Evolutionary conservation across 768 basidiomycete genomes (phyloP).

Genomic region (Coprinopsis sp.): DNA sequence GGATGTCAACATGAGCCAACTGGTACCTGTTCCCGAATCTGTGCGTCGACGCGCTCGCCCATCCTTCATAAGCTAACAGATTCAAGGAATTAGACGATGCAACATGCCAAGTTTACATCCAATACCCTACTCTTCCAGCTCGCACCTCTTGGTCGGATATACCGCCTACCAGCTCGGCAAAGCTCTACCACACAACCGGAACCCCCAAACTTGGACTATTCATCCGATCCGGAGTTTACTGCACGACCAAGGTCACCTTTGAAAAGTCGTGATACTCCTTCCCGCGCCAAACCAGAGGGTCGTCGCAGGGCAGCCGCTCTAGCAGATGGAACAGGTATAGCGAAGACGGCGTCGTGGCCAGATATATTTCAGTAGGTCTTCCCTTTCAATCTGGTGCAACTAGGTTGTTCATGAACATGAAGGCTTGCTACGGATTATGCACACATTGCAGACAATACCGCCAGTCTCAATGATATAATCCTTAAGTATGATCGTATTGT

Average conservation of each 20-base stretch:
- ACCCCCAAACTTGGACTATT: slow-evolving; percentile 60
- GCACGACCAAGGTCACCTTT: slow-evolving; percentile 39
- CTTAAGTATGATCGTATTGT: slow-evolving; percentile 45
- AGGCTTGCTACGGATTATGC: slow-evolving; percentile 54
- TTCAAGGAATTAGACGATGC: slow-evolving; percentile 16
- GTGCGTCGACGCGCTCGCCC: slow-evolving; percentile 35
- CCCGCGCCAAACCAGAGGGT: not conserved
- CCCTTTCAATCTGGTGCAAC: not conserved
- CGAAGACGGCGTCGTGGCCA: slow-evolving; percentile 56
- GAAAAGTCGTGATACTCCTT: no score
- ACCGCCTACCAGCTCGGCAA: slow-evolving; percentile 46
- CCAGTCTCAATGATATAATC: slow-evolving; percentile 44
- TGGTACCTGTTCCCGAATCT: slow-evolving; percentile 56
- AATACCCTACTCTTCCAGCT: slow-evolving; percentile 71
- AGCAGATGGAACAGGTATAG: not conserved
- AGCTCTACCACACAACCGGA: slow-evolving; percentile 37
- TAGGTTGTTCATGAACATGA: not conserved
- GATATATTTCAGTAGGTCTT: slow-evolving; percentile 64
- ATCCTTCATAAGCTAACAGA: slow-evolving; percentile 10
- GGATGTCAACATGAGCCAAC: slow-evolving; percentile 53
- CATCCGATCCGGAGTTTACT: slow-evolving; percentile 67
- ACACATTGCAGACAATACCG: slow-evolving; percentile 46
- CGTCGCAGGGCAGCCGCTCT: not conserved
- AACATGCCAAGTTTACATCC: slow-evolving; percentile 49
- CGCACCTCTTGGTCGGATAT: slow-evolving; percentile 54